Conservation (phyloP, 495 filamentous ascomycete species). For the Niebla homalea region DNA sequence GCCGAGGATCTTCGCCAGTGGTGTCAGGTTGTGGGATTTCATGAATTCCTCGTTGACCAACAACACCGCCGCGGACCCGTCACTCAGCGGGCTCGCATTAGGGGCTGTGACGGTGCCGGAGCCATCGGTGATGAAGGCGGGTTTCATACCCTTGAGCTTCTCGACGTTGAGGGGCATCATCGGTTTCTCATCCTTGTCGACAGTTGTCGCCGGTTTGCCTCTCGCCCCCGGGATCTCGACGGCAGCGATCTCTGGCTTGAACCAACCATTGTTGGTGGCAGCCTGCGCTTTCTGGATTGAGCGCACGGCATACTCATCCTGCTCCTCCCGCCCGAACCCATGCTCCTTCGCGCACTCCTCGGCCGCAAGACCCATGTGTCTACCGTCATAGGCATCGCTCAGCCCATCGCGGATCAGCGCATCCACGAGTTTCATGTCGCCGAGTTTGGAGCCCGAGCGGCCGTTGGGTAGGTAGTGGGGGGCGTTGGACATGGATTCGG, state of each 20-base stretch:
- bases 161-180: constrained; percentile 80
- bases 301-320: constrained; percentile 88
- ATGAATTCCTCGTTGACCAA: constrained; percentile 83
- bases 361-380: constrained; percentile 86
- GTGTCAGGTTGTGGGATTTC: constrained; percentile 76
- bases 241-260: constrained; percentile 77
- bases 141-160: constrained; percentile 72
- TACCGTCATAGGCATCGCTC: constrained; percentile 78
- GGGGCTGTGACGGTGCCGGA: constrained; percentile 87
- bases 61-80: constrained; percentile 81
- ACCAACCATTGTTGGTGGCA: constrained; percentile 63
- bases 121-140: constrained; percentile 67
- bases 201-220: constrained; percentile 70
- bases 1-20: constrained; percentile 86
- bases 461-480: constrained; percentile 89
- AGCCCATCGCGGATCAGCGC: constrained; percentile 86
- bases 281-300: constrained; percentile 83
- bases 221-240: constrained; percentile 77
- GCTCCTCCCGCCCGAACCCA: constrained; percentile 61
- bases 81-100: constrained; percentile 90
- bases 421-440: constrained; percentile 73
- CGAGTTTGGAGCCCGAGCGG: constrained; percentile 78
- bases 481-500: constrained; percentile 94
- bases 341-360: constrained; percentile 88
- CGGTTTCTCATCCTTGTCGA: constrained; percentile 86